Conservation (phyloP, 2,329 filamentous ascomycete genomes). For the Lasiodiplodia gonubiensis region DNA sequence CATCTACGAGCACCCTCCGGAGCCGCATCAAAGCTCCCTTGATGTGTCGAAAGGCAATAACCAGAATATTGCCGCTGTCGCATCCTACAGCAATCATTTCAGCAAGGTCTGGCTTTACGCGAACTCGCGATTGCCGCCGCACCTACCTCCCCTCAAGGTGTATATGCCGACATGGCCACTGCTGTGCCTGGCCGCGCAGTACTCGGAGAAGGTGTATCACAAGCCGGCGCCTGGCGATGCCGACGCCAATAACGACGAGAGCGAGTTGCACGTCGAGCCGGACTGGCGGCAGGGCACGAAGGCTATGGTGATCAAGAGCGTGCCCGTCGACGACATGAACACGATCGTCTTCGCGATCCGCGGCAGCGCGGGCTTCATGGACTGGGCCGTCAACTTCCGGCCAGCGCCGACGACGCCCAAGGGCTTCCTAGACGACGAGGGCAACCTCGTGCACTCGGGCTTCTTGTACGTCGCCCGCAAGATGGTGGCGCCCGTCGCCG, state of each 20-base stretch:
- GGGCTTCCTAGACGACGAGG: slow-evolving; percentile 76
- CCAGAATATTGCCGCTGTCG: slow-evolving; percentile 6
- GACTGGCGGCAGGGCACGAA: slow-evolving; percentile 78
- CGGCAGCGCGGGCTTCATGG: slow-evolving; percentile 78
- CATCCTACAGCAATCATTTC: slow-evolving; percentile 61
- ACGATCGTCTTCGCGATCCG: slow-evolving; percentile 84
- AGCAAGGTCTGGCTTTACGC: slow-evolving; percentile 78
- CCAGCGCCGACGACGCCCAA: slow-evolving; percentile 68
- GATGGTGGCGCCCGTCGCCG: slow-evolving; percentile 76
- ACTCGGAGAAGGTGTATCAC: slow-evolving; percentile 76
- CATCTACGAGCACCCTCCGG: slow-evolving; percentile 23
- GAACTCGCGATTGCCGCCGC: slow-evolving; percentile 74
- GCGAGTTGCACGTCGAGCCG: slow-evolving; percentile 71
- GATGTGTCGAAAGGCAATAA: slow-evolving; percentile 8
- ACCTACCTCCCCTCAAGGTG: slow-evolving; percentile 71
- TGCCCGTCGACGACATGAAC: slow-evolving; percentile 77
- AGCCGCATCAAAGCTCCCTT: slow-evolving; percentile 15
- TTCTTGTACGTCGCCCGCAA: slow-evolving; percentile 77
- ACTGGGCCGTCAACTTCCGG: slow-evolving; percentile 85
- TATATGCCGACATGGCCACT: slow-evolving; percentile 79
- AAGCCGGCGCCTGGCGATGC: slow-evolving; percentile 52
- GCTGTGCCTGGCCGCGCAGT: slow-evolving; percentile 77
- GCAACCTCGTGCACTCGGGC: slow-evolving; percentile 80
- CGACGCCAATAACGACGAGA: slow-evolving; percentile 58
- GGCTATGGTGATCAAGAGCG: slow-evolving; percentile 82